These are phyloP conservation scores for Candida smagusa DNA, from an alignment of 1,139 yeast genomes.

Conservation along the genomic window DNA sequence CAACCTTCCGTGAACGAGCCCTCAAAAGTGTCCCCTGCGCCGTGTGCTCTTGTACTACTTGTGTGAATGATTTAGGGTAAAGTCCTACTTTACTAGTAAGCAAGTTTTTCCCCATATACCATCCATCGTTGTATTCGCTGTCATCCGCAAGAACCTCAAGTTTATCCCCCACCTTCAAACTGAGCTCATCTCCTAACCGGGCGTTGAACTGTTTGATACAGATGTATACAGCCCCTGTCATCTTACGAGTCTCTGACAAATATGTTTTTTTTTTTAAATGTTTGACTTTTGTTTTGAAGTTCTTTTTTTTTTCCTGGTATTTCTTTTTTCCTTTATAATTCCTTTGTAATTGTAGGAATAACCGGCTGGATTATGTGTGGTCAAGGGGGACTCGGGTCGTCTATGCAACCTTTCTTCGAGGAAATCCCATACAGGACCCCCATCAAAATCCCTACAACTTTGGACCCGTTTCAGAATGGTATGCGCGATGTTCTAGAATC, in stretches of 20 bases:
- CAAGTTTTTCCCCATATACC: conserved; percentile 87
- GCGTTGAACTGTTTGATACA: conserved; percentile 87
- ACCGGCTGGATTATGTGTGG: too few relatives aligned
- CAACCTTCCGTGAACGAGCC: conserved; percentile 56
- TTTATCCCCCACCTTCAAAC: conserved; percentile 76
- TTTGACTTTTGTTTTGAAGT: too few relatives aligned
- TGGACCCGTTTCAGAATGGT: too few relatives aligned
- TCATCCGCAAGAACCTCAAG: conserved; percentile 91
- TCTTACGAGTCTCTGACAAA: not conserved
- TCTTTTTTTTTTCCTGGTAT: too few relatives aligned
- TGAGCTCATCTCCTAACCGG: conserved; percentile 85
- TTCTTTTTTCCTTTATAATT: too few relatives aligned
- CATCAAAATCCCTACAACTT: too few relatives aligned
- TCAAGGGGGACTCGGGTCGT: too few relatives aligned
- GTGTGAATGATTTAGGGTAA: conserved; percentile 85
- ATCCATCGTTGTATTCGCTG: conserved; percentile 92
- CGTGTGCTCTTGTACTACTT: conserved; percentile 27
- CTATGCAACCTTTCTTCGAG: too few relatives aligned
- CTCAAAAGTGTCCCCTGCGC: conserved; percentile 36
- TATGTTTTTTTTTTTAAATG: too few relatives aligned
- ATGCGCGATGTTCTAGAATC: too few relatives aligned
- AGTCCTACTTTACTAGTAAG: conserved; percentile 73
- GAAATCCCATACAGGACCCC: too few relatives aligned
- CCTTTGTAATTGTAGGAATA: too few relatives aligned
- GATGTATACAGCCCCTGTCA: conserved; percentile 27